A percentile compares a stretch with the other conserved stretches of the same genome.
phyloP scores from a whole-genome alignment of 2,329 filamentous ascomycete species.

The Ophioceras dolichostomum region DNA sequence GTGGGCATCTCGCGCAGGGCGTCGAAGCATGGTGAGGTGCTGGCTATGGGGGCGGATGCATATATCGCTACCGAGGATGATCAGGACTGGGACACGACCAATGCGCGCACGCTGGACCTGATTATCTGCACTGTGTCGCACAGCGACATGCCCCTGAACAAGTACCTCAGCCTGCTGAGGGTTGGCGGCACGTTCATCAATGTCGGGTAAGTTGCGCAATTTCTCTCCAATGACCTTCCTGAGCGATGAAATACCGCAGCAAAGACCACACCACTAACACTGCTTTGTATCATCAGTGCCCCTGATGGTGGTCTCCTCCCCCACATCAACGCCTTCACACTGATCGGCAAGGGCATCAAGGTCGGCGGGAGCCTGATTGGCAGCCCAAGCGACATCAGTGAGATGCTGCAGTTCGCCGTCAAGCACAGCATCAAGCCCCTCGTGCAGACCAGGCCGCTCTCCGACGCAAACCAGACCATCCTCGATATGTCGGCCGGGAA shows the following conservation, averaged over 20 bases:
- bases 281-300: background rate
- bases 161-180: slow-evolving; percentile 53
- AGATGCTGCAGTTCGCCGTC: slow-evolving; percentile 49
- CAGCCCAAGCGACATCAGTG: slow-evolving; percentile 45
- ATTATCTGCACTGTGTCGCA: slow-evolving; percentile 46
- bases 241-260: background rate
- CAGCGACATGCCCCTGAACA: slow-evolving; percentile 42
- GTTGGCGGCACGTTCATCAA: slow-evolving; percentile 56
- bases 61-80: slow-evolving; percentile 29
- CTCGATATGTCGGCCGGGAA: slow-evolving; percentile 45
- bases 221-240: too few species aligned
- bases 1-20: slow-evolving; percentile 7
- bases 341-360: slow-evolving; percentile 43
- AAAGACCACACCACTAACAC: background rate
- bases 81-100: slow-evolving; percentile 38
- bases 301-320: slow-evolving; percentile 40
- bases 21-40: slow-evolving; percentile 6
- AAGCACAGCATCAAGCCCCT: slow-evolving; percentile 46
- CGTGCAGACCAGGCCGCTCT: slow-evolving; percentile 42
- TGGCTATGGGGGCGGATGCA: slow-evolving; percentile 7
- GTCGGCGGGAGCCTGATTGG: slow-evolving; percentile 36
- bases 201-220: slow-evolving; percentile 29
- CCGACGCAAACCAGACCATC: slow-evolving; percentile 43
- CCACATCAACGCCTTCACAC: slow-evolving; percentile 39
- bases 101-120: slow-evolving; percentile 40